phyloP scores from a whole-genome alignment of 495 filamentous ascomycete genomes.

The Amniculicola lignicola region DNA sequence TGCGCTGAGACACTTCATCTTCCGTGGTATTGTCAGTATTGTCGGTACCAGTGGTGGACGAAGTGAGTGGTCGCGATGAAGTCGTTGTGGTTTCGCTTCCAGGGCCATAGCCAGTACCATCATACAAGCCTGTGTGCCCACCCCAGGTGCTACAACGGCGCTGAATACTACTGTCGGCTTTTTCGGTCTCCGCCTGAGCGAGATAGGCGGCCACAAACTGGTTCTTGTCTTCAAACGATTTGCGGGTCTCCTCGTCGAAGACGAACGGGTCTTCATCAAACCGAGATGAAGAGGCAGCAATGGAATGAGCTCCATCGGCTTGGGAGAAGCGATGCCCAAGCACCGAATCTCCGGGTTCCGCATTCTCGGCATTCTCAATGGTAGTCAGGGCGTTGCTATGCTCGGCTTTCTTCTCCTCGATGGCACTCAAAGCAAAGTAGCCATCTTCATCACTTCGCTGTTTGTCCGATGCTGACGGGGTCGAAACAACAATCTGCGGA shows the following conservation, averaged over 20 bases:
- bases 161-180: background rate
- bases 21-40: background rate
- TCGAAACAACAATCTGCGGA: slow-evolving; percentile 5
- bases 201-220: slow-evolving; percentile 8
- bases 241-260: background rate
- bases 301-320: too few species aligned
- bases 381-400: too few species aligned
- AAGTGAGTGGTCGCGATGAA: background rate
- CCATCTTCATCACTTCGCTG: background rate
- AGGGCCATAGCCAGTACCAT: slow-evolving; percentile 14
- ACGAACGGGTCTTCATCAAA: background rate
- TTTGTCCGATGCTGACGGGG: background rate
- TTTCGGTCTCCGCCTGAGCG: background rate
- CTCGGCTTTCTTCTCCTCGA: background rate
- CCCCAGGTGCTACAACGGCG: slow-evolving; percentile 17
- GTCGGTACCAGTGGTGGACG: too few species aligned
- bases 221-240: slow-evolving; percentile 1
- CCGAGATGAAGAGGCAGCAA: too few species aligned
- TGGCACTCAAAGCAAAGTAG: slow-evolving; percentile 1
- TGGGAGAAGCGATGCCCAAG: too few species aligned
- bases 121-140: slow-evolving; percentile 14
- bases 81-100: background rate
- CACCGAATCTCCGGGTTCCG: too few species aligned
- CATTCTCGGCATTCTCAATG: too few species aligned
- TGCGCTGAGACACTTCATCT: too few species aligned